Evolutionary conservation across 768 basidiomycete genomes (phyloP).

Genomic region (Boletus huronensis): DNA sequence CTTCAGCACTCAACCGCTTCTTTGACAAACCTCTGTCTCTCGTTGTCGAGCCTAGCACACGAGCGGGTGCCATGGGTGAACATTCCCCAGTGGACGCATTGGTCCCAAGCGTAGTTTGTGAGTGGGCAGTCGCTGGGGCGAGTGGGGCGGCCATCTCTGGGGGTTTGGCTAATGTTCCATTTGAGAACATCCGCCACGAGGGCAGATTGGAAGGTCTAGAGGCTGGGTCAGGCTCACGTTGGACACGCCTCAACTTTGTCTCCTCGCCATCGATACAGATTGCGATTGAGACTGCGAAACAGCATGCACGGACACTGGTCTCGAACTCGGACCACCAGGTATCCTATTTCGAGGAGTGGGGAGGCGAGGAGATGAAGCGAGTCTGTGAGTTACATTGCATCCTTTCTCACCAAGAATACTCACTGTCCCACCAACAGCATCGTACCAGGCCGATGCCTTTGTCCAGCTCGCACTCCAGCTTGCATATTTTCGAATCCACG

Average conservation of each 20-base stretch:
- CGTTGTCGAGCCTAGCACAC: conserved; percentile 79
- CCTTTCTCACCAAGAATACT: not conserved
- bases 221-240: conserved; percentile 30
- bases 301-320: conserved; percentile 55
- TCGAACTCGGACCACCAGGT: conserved; percentile 81
- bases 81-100: conserved; percentile 90
- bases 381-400: conserved; percentile 46
- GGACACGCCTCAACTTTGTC: conserved; percentile 73
- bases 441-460: conserved; percentile 73
- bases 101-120: conserved; percentile 81
- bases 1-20: conserved; percentile 75
- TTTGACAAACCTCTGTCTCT: conserved; percentile 85
- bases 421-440: conserved; percentile 33
- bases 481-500: conserved; percentile 81
- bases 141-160: conserved; percentile 34
- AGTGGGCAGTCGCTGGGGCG: conserved; percentile 61
- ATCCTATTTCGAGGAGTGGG: conserved; percentile 79
- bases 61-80: conserved; percentile 86
- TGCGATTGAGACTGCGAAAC: conserved; percentile 58
- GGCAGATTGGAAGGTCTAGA: conserved; percentile 5
- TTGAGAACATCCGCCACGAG: conserved; percentile 4
- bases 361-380: conserved; percentile 82
- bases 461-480: conserved; percentile 91
- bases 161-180: conserved; percentile 45
- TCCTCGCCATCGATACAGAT: conserved; percentile 53